Base-by-base conservation (phyloP, 805 yeast species). In the Jamesozyma lodderae region DNA sequence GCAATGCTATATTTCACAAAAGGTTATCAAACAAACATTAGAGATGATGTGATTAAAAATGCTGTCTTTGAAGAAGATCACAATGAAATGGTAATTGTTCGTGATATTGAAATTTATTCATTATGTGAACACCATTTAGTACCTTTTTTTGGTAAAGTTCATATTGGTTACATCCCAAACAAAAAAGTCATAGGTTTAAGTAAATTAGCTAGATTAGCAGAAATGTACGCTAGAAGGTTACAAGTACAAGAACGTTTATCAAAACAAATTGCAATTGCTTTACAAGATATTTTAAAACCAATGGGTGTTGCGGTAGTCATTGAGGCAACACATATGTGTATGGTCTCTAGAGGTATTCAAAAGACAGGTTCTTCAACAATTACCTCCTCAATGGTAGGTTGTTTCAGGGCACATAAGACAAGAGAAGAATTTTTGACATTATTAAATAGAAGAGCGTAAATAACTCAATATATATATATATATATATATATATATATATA, bases 161-260 rank as follows among this genome's bases (percentile, higher is more conserved):
- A 90, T 56, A 92, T 92, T 48, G 98, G 94, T n/a, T 92, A 92
- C 64, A 88, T 92, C 48, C 98, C 98, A 44, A 84, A 86, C 60
- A 85, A 85, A 54, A 75, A 86, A 45, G 98, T 92, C 4, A 70
- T 92, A 42, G 98, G 98, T 0, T 71, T 92, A 34, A 81, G 94
- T 38, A 92, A 92, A 60, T 72, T 92, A 48, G 98, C 98, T 8
- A 70, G 98, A 49, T 69, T 92, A 42, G 97, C 98, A 0, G 98
- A 92, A 59, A 87, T 92, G 96, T 92, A 87, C 57, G 73, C 95
- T 4, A 76, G 97, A 63, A 73, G 98, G 52, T 73, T 92, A 51
- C 98, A 92, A 64, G 98, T 92, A n/a, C 98, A 92, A 63, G 98
- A 92, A 60, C 72, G 98, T 48, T 71, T 92, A 45, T 92, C 98